phyloP scores from a whole-genome alignment of 2,329 filamentous ascomycete genomes.

The Periconia sp. region DNA sequence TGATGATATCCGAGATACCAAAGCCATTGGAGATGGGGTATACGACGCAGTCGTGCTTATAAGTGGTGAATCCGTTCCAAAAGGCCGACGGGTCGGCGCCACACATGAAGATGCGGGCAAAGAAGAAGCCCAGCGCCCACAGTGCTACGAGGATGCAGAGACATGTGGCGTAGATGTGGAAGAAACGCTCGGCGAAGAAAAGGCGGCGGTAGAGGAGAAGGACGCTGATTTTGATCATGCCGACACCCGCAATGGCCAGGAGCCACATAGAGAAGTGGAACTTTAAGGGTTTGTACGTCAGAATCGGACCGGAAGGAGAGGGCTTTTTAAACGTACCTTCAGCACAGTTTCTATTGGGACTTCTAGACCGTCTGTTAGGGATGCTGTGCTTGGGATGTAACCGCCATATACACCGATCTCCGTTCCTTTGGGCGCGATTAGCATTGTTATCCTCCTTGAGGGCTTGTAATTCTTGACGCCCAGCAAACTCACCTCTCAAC shows the following conservation, averaged over 20 bases:
- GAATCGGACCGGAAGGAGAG: background rate
- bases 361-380: no score
- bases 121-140: background rate
- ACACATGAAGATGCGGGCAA: conserved; percentile 4
- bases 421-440: background rate
- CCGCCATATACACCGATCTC: background rate
- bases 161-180: background rate
- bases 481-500: background rate
- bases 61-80: background rate
- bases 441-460: background rate
- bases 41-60: background rate
- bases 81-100: background rate
- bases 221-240: conserved; percentile 5
- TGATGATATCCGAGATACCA: conserved; percentile 4
- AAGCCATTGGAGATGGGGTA: conserved; percentile 4
- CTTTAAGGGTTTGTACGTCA: background rate
- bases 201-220: conserved; percentile 2
- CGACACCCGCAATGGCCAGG: conserved; percentile 1
- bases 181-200: background rate
- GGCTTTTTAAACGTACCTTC: background rate
- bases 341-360: no score
- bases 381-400: background rate
- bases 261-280: conserved; percentile 4
- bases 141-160: background rate
- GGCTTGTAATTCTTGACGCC: no score